Conservation (phyloP, 306 rosid genomes). For the Acmispon strigosus region DNA sequence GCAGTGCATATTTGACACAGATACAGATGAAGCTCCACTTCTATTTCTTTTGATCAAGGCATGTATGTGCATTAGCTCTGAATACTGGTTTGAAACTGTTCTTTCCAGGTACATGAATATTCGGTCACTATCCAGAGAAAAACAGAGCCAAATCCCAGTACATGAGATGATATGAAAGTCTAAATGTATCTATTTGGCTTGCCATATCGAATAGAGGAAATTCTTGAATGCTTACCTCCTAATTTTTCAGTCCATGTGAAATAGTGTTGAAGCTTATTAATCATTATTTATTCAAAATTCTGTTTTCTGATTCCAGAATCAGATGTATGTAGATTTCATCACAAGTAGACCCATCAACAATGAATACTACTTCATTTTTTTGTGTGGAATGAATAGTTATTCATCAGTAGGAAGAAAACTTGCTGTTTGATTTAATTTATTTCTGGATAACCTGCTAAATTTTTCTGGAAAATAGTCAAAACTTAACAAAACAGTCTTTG, state of each 20-base stretch:
- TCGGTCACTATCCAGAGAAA: conserved; percentile 5
- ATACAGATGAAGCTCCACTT: neutral
- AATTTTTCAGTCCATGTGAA: conserved; percentile 7
- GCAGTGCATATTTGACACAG: neutral
- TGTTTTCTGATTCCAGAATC: conserved; percentile 1
- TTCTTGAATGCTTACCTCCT: conserved; percentile 16
- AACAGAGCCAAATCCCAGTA: conserved; percentile 5
- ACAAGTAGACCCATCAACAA: neutral
- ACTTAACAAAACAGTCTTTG: too few species aligned
- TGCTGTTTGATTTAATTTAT: neutral
- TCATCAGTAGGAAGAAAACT: neutral
- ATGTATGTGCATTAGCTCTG: neutral
- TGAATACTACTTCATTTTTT: neutral
- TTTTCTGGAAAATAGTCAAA: neutral
- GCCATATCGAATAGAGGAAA: conserved; percentile 10
- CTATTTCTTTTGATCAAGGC: neutral
- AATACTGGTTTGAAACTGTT: neutral
- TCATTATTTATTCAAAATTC: neutral
- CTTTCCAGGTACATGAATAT: conserved; percentile 20
- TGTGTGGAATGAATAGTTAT: conserved; percentile 1
- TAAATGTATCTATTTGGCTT: neutral
- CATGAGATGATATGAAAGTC: conserved; percentile 9
- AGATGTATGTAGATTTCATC: neutral
- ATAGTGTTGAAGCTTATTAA: conserved; percentile 3
- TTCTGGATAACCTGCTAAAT: neutral